A percentile compares a stretch with the other conserved stretches of the same genome.
phyloP scores from a whole-genome alignment of 306 rosid species.

The Pueraria montana region DNA sequence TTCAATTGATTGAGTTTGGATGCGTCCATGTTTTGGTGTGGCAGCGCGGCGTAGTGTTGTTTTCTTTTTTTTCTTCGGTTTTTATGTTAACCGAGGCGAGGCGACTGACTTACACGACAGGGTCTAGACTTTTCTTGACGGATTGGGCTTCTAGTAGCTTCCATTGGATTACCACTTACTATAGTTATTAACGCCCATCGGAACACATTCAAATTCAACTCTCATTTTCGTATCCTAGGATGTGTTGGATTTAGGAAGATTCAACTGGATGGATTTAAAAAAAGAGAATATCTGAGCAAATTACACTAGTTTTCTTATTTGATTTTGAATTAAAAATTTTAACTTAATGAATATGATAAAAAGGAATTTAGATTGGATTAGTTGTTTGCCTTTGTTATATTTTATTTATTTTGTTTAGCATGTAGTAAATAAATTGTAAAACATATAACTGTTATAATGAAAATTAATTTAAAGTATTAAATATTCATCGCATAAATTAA shows the following conservation, averaged over 20 bases:
- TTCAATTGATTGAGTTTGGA: slow-evolving; percentile 70
- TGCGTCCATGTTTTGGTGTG: slow-evolving; percentile 62
- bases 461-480: too few relatives aligned
- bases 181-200: neutral
- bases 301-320: neutral
- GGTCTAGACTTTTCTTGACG: slow-evolving; percentile 43
- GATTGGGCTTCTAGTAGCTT: slow-evolving; percentile 48
- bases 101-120: neutral
- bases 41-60: neutral
- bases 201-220: neutral
- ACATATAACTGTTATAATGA: too few relatives aligned
- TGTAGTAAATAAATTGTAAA: neutral
- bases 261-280: neutral
- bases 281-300: neutral
- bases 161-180: neutral
- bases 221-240: neutral
- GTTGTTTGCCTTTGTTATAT: too few relatives aligned
- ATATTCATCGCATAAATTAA: too few relatives aligned
- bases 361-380: too few relatives aligned
- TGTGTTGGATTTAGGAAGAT: neutral
- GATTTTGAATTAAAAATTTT: neutral
- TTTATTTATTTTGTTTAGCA: neutral
- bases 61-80: neutral
- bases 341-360: too few relatives aligned
- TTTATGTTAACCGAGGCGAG: neutral